Evolutionary conservation across 805 yeast genomes (phyloP).

Genomic region (Hanseniaspora hatyaiensis): DNA sequence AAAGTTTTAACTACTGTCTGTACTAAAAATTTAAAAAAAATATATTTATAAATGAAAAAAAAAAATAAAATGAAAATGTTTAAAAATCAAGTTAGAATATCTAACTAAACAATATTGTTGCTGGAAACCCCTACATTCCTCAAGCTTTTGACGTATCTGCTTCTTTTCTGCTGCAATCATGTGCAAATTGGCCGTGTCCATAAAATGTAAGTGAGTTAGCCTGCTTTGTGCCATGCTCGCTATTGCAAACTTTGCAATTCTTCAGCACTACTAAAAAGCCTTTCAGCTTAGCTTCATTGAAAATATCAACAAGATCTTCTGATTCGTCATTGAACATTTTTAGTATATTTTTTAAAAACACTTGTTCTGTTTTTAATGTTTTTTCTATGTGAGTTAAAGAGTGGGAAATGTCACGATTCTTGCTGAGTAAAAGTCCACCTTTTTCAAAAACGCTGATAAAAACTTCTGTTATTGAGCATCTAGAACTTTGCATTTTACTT

Average conservation of each 20-base stretch:
- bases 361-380: constrained; percentile 54
- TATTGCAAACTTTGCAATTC: constrained; percentile 68
- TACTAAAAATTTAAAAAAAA: too few species aligned
- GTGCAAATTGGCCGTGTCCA: too few species aligned
- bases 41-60: too few species aligned
- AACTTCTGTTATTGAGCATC: constrained; percentile 40
- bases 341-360: constrained; percentile 41
- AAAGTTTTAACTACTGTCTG: too few species aligned
- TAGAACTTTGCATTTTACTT: constrained; percentile 21
- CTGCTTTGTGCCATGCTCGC: too few species aligned
- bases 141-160: too few species aligned
- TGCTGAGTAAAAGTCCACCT: constrained; percentile 38
- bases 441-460: constrained; percentile 44
- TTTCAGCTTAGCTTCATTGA: constrained; percentile 33
- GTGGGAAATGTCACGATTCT: constrained; percentile 47
- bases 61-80: too few species aligned
- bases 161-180: too few species aligned
- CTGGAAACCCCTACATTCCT: too few species aligned
- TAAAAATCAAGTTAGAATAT: too few species aligned
- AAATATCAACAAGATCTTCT: constrained; percentile 34
- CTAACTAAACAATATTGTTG: too few species aligned
- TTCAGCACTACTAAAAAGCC: constrained; percentile 56
- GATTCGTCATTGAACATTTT: constrained; percentile 48
- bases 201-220: too few species aligned
- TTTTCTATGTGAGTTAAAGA: constrained; percentile 52